Evolutionary conservation across 1,284 basidiomycete species (phyloP).

Genomic region (Papiliotrema terrestris): DNA sequence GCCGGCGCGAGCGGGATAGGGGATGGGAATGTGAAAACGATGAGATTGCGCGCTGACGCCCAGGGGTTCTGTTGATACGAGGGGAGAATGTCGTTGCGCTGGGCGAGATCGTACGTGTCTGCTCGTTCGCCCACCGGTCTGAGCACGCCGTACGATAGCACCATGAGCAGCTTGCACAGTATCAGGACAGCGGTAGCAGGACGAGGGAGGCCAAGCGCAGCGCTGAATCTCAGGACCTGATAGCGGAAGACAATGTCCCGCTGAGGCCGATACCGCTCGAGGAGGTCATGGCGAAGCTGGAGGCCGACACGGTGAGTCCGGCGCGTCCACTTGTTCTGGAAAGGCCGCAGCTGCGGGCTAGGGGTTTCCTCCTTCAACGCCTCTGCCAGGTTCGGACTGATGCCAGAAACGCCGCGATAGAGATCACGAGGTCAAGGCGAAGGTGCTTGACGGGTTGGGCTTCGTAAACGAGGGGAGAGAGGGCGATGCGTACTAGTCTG

Average conservation of each 20-base stretch:
- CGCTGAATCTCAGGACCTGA: slow-evolving; percentile 67
- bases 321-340: not conserved
- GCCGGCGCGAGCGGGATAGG: too few species aligned
- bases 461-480: slow-evolving; percentile 48
- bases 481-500: slow-evolving; percentile 47
- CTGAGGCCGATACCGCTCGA: slow-evolving; percentile 68
- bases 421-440: slow-evolving; percentile 39
- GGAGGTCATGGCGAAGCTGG: slow-evolving; percentile 66
- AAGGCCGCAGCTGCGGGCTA: too few species aligned
- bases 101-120: slow-evolving; percentile 83
- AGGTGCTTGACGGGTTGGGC: slow-evolving; percentile 41
- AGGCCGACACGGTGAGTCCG: slow-evolving; percentile 55
- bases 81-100: slow-evolving; percentile 98
- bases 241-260: slow-evolving; percentile 83
- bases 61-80: slow-evolving; percentile 85
- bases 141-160: too few species aligned
- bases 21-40: not conserved
- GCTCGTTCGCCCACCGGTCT: too few species aligned
- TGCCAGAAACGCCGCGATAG: slow-evolving; percentile 41
- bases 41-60: not conserved
- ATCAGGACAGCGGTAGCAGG: too few species aligned
- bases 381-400: not conserved
- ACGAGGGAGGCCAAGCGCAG: not conserved
- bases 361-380: too few species aligned
- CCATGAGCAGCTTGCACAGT: too few species aligned